Base-by-base conservation (phyloP, 805 yeast species). In the Sporopachydermia lactativora region DNA sequence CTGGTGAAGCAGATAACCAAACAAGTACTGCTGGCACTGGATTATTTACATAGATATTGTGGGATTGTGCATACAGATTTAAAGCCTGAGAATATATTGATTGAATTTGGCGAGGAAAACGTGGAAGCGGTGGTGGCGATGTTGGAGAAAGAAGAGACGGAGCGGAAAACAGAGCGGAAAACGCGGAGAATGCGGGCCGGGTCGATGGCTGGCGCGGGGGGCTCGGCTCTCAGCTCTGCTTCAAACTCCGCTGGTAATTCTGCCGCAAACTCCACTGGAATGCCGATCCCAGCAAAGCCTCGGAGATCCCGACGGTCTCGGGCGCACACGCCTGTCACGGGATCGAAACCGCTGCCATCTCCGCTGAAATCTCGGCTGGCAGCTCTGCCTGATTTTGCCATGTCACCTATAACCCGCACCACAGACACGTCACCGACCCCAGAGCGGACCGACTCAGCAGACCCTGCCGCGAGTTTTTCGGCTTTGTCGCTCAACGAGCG, bases 291-390 rank as follows among this genome's bases (percentile, higher is more conserved):
- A 8, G 8, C 31, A n/a, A 24, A 24, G n/a, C 31, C 31, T 24
- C 8, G 35, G n/a, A 24, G 31, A 24, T 24, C 31, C 8, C 51
- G 81, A 37, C 55, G 81, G 41, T 64, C 83, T 24, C 69, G 94
- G 52, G 62, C 89, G 34, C 78, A 76, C 47, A 77, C 94, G 0
- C 60, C 86, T 17, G 79, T 86, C 39, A 82, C 94, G 0, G 95
- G 95, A 1, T 84, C 95, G 0, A 95, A 86, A 57, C 96, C 96
- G 2, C 63, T 86, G 43, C 95, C 96, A 3, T 81, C 94, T 1
- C 95, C 96, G 1, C 64, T 85, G 39, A 65, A 88, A 41, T 71
- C 89, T 1, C 44, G 47, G 15, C 44, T 44, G 15, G 43, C 49
- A 15, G 46, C 49, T 37, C 48, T 52, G 34, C 51, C 52, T 31